Percentiles rank a stretch among this genome's conserved stretches.
These are phyloP conservation scores for Penicillium psychrofluorescens DNA, from an alignment of 495 filamentous ascomycete species.

Conservation along the genomic window DNA sequence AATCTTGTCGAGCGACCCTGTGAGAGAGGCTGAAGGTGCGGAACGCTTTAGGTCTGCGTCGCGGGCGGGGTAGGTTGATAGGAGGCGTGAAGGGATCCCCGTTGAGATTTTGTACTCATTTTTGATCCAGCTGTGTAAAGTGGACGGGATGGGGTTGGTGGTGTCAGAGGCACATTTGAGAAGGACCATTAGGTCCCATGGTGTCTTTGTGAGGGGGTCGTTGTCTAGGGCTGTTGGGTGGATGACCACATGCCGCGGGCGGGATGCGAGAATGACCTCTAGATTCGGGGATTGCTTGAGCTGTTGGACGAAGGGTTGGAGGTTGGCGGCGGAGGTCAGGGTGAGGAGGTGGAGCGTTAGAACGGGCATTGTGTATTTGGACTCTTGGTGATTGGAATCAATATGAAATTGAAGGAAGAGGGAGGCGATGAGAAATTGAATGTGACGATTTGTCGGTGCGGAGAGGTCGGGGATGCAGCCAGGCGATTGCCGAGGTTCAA, in stretches of 20 bases:
- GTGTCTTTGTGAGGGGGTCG: conserved; percentile 34
- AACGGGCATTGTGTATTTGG: conserved; percentile 30
- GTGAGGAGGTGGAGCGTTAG: conserved; percentile 39
- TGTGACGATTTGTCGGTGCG: no score
- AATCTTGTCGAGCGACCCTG: conserved; percentile 25
- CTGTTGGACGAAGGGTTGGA: conserved; percentile 16
- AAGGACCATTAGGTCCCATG: conserved; percentile 54
- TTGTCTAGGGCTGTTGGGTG: conserved; percentile 42
- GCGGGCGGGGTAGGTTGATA: conserved; percentile 35
- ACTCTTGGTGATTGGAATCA: background rate
- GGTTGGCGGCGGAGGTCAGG: conserved; percentile 17
- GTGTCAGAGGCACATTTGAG: conserved; percentile 19
- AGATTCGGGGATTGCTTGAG: conserved; percentile 16
- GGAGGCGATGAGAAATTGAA: no score
- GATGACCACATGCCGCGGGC: conserved; percentile 39
- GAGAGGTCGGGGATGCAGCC: no score
- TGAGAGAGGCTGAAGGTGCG: conserved; percentile 23
- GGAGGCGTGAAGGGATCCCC: conserved; percentile 47
- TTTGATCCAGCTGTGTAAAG: conserved; percentile 22
- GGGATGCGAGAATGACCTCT: conserved; percentile 40
- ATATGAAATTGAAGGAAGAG: no score
- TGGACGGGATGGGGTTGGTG: conserved; percentile 24
- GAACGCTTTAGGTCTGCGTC: conserved; percentile 42
- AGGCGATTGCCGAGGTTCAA: no score
- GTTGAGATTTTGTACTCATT: conserved; percentile 41